Evolutionary conservation across 768 basidiomycete species (phyloP).

Genomic region (Paxillus involutus): DNA sequence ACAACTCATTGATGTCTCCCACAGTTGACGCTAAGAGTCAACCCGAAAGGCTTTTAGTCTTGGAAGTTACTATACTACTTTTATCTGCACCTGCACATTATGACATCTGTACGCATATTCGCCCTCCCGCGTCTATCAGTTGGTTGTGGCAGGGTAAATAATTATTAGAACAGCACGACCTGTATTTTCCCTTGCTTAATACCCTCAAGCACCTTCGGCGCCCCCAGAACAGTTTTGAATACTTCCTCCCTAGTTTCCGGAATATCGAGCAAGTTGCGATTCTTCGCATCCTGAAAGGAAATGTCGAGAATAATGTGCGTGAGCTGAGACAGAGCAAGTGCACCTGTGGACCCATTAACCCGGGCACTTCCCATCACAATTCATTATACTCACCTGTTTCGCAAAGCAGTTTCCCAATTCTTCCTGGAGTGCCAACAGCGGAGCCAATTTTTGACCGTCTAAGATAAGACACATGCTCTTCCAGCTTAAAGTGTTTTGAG

Average conservation of each 20-base stretch:
- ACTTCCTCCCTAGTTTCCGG: conserved; percentile 83
- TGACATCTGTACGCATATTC: conserved; percentile 1
- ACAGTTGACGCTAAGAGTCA: conserved; percentile 82
- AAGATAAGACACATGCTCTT: conserved; percentile 84
- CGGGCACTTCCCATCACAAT: not conserved
- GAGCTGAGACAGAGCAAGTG: conserved; percentile 68
- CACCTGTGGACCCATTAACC: conserved; percentile 46
- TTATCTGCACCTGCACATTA: not conserved
- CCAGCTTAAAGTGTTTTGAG: conserved; percentile 90
- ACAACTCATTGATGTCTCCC: conserved; percentile 8
- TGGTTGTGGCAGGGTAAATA: not conserved
- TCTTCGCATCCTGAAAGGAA: conserved; percentile 73
- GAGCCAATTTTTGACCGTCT: conserved; percentile 82
- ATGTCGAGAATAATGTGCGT: conserved; percentile 84
- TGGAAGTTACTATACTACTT: conserved; percentile 32
- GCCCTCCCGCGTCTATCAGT: not conserved
- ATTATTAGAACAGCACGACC: conserved; percentile 70
- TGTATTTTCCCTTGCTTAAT: conserved; percentile 74
- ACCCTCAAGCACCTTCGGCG: conserved; percentile 56
- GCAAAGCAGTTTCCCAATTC: conserved; percentile 82
- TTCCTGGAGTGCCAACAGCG: conserved; percentile 90
- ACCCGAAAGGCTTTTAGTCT: conserved; percentile 94
- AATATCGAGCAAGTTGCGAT: conserved; percentile 73
- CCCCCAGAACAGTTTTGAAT: conserved; percentile 71
- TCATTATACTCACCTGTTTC: conserved; percentile 53